Base-by-base conservation (phyloP, 257 asterid genomes). In the Handroanthus guayacan region DNA sequence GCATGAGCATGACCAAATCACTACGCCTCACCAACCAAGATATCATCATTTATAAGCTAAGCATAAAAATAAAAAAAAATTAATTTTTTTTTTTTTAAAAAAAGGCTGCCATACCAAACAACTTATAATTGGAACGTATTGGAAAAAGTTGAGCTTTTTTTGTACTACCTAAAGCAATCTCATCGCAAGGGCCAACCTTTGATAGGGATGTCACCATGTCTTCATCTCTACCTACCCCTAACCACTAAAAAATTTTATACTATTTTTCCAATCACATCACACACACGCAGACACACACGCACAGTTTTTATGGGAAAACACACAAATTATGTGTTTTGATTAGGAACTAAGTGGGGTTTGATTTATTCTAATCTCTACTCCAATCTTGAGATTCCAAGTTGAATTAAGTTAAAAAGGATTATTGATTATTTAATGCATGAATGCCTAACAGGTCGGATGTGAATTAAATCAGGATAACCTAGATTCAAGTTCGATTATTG, bases 171-270 rank as follows among this genome's bases (percentile, higher is more conserved):
- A 82, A 83, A 79, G 90, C 88, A 86, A 80, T 82, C 81, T 79
- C 82, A 85, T 82, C 76, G 65, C 63, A 62, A 65, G 66, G 76
- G 79, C 92, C 89, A 85, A 82, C 85, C 78, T 69, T 78, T 82
- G 90, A 86, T 69, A 61, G 88, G 82, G 88, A 86, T 70, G 50
- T 82, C 83, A 86, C 56, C 83, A 54, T 80, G 97, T 89, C 95
- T 79, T 67, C 80, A 41, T 91, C 93, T 78, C 71, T 77, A 91
- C 95, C 97, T 78, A 89, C 87, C 87, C 84, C 80, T 72, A 86
- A 85, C 89, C 95, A 91, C 93, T 85, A 87, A 36, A 38, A 74
- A 16, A 3, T 68, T 75, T 36, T 71, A 6, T 69, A 71, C 4
- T 51, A 13, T 63, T 58, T 67, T 48, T 5, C 41, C 20, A 41